Conservation (phyloP, 164 flowering plant genomes). For the Akebia trifoliata region DNA sequence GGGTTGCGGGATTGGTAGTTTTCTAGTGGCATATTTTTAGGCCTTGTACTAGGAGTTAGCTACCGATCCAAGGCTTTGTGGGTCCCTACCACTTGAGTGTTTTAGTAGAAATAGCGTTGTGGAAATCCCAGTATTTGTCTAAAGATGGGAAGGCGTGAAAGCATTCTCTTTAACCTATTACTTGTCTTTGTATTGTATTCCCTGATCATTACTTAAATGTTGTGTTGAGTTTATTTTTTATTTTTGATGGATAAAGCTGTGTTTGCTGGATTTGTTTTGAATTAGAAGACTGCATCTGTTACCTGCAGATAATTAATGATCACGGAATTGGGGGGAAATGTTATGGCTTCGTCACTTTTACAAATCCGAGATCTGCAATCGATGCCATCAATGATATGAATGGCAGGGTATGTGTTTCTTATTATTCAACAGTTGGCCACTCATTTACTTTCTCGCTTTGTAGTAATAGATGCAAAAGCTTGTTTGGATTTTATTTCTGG, state of each 20-base stretch:
- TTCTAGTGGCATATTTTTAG: too few species aligned
- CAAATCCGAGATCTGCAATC: slow-evolving; percentile 71
- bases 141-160: too few species aligned
- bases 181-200: too few species aligned
- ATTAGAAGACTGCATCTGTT: neutral
- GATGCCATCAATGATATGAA: slow-evolving; percentile 87
- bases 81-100: too few species aligned
- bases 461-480: neutral
- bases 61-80: too few species aligned
- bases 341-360: slow-evolving; percentile 89
- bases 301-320: slow-evolving; percentile 70
- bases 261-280: neutral
- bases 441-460: neutral
- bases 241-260: too few species aligned
- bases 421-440: neutral
- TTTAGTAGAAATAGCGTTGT: too few species aligned
- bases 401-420: slow-evolving; percentile 63
- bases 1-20: too few species aligned
- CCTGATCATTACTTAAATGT: too few species aligned
- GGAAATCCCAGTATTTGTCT: too few species aligned
- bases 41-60: too few species aligned
- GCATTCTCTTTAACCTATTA: too few species aligned
- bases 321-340: slow-evolving; percentile 76
- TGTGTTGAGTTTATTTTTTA: neutral
- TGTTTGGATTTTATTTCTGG: neutral